Evolutionary conservation across 208 protist genomes (phyloP).

Genomic region (Eutreptiella sp.): DNA sequence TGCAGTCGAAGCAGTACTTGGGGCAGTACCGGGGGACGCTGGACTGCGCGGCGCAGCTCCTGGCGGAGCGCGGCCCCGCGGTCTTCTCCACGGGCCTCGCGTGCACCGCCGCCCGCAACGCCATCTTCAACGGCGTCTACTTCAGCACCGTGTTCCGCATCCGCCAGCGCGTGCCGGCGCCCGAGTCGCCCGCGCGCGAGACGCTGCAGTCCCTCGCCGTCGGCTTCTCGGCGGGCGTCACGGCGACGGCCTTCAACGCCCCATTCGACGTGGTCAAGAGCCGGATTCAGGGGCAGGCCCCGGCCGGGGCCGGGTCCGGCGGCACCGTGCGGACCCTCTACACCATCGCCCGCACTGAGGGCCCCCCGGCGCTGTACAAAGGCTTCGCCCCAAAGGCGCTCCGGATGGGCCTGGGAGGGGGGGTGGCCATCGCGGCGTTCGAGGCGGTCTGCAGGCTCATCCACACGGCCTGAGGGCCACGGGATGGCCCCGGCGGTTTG

Average conservation of each 20-base stretch:
- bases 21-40: slow-evolving; percentile 42
- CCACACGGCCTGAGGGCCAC: too few species aligned
- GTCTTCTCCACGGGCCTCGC: slow-evolving; percentile 47
- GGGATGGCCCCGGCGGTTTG: too few species aligned
- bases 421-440: slow-evolving; percentile 46
- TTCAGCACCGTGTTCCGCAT: slow-evolving; percentile 49
- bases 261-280: slow-evolving; percentile 59
- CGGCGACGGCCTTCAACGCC: slow-evolving; percentile 48
- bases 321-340: slow-evolving; percentile 41
- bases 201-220: slow-evolving; percentile 11
- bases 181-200: not conserved
- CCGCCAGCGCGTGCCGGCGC: too few species aligned
- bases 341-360: slow-evolving; percentile 39
- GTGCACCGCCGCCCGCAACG: slow-evolving; percentile 46
- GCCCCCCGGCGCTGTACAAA: slow-evolving; percentile 50
- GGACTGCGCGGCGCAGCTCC: slow-evolving; percentile 38
- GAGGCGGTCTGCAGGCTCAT: too few species aligned
- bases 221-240: slow-evolving; percentile 42
- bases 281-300: slow-evolving; percentile 43
- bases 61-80: slow-evolving; percentile 33
- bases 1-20: slow-evolving; percentile 47
- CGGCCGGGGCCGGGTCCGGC: not conserved
- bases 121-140: slow-evolving; percentile 46
- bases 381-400: slow-evolving; percentile 52
- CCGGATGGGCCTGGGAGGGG: slow-evolving; percentile 51